Percentiles rank a stretch among this genome's conserved stretches.
Conservation (phyloP, 202 grass and related monocot genomes). For the Brachypodium distachyon region DNA sequence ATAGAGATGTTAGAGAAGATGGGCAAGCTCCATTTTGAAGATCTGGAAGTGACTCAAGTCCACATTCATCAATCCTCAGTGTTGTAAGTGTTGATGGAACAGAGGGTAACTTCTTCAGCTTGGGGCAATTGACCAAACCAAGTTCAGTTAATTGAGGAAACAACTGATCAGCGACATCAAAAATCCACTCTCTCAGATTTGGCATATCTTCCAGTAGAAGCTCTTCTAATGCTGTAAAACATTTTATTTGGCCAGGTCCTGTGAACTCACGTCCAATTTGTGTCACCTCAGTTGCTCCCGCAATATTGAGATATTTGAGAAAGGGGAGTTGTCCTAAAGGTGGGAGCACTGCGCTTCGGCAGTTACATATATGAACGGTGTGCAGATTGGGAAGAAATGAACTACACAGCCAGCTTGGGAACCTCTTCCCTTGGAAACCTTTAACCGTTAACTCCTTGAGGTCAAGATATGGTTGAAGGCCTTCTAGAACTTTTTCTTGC, state of each 20-base stretch:
- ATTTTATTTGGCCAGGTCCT: constrained; percentile 27
- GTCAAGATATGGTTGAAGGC: constrained; percentile 52
- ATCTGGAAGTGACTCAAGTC: constrained; percentile 44
- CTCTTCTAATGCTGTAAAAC: constrained; percentile 53
- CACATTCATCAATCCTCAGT: constrained; percentile 48
- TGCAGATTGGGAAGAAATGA: constrained; percentile 47
- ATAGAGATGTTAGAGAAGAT: constrained; percentile 45
- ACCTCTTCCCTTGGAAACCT: constrained; percentile 34
- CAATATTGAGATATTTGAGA: constrained; percentile 45
- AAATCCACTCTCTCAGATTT: constrained; percentile 42
- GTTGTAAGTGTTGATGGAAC: constrained; percentile 48
- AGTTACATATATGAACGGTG: constrained; percentile 47
- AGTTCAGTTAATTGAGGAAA: constrained; percentile 61
- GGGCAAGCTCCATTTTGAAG: constrained; percentile 23
- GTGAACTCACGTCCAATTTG: constrained; percentile 43
- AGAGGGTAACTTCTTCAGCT: constrained; percentile 49
- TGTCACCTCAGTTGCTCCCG: constrained; percentile 37
- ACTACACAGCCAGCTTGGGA: constrained; percentile 45
- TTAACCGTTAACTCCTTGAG: constrained; percentile 56
- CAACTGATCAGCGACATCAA: constrained; percentile 20
- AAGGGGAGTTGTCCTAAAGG: constrained; percentile 57
- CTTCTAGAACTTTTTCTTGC: constrained; percentile 45
- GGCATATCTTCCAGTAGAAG: constrained; percentile 64
- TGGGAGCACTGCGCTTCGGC: constrained; percentile 44
- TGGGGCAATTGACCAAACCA: constrained; percentile 37